Base-by-base conservation (phyloP, 2,329 filamentous ascomycete species). In the Curvularia hawaiiensis region DNA sequence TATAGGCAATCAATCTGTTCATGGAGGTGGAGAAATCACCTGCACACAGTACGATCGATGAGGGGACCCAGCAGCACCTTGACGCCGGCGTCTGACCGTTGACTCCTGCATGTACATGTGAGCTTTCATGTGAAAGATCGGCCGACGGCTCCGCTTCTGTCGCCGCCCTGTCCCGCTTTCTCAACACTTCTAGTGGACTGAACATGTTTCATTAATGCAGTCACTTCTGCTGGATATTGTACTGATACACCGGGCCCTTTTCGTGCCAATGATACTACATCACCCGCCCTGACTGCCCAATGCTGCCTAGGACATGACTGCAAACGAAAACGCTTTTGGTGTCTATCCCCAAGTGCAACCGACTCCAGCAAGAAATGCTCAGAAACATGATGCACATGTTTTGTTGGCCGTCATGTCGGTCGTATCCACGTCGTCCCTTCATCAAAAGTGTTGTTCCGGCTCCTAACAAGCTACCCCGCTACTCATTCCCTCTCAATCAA, bases 351-450 rank as follows among this genome's bases (percentile, higher is more conserved):
- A 55, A 61, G 59, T 61, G 60, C 65, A 62, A 66, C 61, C 58
- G 61, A 68, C 67, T 68, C 63, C 66, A 61, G 68, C 68, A 65
- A 60, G 58, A 70, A 71, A 71, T 74, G 70, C 70, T 64, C 60
- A 66, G 64, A 59, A 68, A 62, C 61, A 56, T 62, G 64, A 70
- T 70, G 63, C 67, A 69, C 60, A 61, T 55, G 60, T 54, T 55
- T 30, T 46, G 1, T 47, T 62, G 58, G 61, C 61, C 60, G 31
- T 65, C 52, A 56, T 58, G 56, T 44, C 56, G 26, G 61, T 58
- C 56, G 50, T 55, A 48, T 57, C 58, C 30, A 53, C 28, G 49
- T 61, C 60, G 54, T 66, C 52, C 59, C 55, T 46, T 65, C 64
- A 18, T 68, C 45, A 63, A 54, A 51, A 53, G 53, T 52, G 46